Evolutionary conservation across 129 eudicot species (phyloP), one percentile per base, ranked within the genome.

Genomic region (Tagetes erecta): DNA sequence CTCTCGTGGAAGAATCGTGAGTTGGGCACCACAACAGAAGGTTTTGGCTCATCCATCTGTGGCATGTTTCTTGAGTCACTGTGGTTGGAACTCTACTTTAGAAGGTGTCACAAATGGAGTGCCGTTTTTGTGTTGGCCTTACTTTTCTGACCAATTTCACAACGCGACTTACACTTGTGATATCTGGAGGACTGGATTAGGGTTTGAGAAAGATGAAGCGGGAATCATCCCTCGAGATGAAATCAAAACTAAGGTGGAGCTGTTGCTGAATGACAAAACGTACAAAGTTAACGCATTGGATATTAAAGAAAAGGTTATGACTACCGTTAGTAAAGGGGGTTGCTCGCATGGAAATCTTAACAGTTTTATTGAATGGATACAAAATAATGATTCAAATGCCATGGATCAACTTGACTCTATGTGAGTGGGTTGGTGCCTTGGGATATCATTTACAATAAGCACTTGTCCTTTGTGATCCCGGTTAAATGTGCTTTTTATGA

Each of bases 91-190:
- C 64, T 90, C 96, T 5, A 85, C 83, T 20, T 13, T 81, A 27
- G 93, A 87, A 71, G 86, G 87, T 41, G 62, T 85, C 34, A 76
- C 86, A 68, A 83, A 80, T 36, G 96, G 93, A 7, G 56, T 85
- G 0, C 93, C 93, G 20, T 83, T 87, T 42, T 49, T 90, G 50
- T 87, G 96, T 49, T 87, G 87, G 90, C 95, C 91, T 12, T 88
- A 86, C 68, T 88, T 83, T 67, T 82, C 76, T 3, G 91, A 88
- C 69, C 95, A 88, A 45, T 75, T 76, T 63, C 51, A 78, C 40
- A 86, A 86, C 60, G 76, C 44, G 80, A 81, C 64, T 20, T 88
- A 86, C 42, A 77, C 86, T 45, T 79, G 79, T 47, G 95, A 90
- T 47, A 75, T 67, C 0, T 90, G 91, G 96, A 80, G 75, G 33